Evolutionary conservation across 2,329 filamentous ascomycete species (phyloP).

Genomic region (Nothomitra cinnamomea): DNA sequence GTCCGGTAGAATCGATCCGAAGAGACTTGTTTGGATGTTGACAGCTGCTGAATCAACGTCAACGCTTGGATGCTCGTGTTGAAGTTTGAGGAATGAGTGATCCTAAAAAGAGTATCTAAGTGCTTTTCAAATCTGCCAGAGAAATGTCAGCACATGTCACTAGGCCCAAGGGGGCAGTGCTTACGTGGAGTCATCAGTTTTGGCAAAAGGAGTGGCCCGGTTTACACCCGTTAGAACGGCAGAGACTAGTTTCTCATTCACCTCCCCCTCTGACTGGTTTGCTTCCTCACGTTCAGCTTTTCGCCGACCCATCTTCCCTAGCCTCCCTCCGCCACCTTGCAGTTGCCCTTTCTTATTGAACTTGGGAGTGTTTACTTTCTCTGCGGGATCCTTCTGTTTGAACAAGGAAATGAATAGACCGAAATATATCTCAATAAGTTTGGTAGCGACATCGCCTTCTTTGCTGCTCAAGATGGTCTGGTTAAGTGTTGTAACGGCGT

Average conservation of each 20-base stretch:
- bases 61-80: constrained; percentile 95
- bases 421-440: constrained; percentile 83
- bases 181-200: constrained; percentile 51
- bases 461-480: constrained; percentile 82
- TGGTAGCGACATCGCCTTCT: constrained; percentile 64
- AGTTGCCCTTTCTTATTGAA: constrained; percentile 29
- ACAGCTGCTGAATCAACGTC: constrained; percentile 85
- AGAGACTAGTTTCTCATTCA: constrained; percentile 80
- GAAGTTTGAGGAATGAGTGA: constrained; percentile 96
- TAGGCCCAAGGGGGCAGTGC: constrained; percentile 16
- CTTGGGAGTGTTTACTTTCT: constrained; percentile 22
- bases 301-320: constrained; percentile 13
- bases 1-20: constrained; percentile 90
- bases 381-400: constrained; percentile 32
- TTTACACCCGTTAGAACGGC: constrained; percentile 89
- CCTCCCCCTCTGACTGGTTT: constrained; percentile 41
- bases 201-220: constrained; percentile 83
- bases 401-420: constrained; percentile 69
- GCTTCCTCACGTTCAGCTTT: constrained; percentile 17
- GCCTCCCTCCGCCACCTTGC: constrained; percentile 7
- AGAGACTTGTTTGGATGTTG: constrained; percentile 59
- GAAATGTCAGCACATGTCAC: background rate
- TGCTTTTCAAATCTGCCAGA: constrained; percentile 57
- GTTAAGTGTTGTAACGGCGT: constrained; percentile 89
- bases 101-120: constrained; percentile 83